Conservation (phyloP, 2,329 filamentous ascomycete species). For the Chrysosporium keratinophilum region DNA sequence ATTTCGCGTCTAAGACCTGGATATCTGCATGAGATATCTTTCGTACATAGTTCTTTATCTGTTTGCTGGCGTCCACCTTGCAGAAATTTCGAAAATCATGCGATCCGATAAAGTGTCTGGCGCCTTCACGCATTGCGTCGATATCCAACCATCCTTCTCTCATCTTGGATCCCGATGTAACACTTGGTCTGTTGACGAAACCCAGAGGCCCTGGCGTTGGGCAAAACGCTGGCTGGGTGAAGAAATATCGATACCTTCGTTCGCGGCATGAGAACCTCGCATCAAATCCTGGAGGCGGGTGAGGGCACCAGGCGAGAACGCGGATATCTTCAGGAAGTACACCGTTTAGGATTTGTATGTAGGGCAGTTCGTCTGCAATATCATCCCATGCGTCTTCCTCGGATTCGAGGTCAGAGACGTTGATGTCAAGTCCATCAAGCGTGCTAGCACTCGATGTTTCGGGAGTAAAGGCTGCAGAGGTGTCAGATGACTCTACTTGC, state of each 20-base stretch:
- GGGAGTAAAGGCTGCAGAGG: constrained; percentile 19
- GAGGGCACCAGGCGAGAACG: constrained; percentile 84
- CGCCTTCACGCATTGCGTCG: constrained; percentile 71
- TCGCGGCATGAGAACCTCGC: constrained; percentile 89
- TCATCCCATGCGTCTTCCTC: constrained; percentile 49
- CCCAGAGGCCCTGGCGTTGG: constrained; percentile 51
- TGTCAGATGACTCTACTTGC: constrained; percentile 14
- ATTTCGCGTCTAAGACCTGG: constrained; percentile 51
- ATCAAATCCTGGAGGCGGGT: constrained; percentile 67
- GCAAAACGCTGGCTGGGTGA: constrained; percentile 81
- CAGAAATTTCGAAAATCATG: constrained; percentile 98
- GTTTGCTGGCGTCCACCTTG: constrained; percentile 82
- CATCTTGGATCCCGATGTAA: constrained; percentile 21
- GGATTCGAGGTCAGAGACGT: constrained; percentile 13
- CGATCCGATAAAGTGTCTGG: constrained; percentile 65
- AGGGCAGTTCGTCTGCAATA: constrained; percentile 70
- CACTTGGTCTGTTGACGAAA: constrained; percentile 30
- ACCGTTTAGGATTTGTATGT: constrained; percentile 72
- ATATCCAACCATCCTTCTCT: constrained; percentile 78
- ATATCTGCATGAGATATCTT: constrained; percentile 73
- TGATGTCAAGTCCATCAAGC: constrained; percentile 15
- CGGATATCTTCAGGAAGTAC: constrained; percentile 83
- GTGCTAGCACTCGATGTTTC: constrained; percentile 1
- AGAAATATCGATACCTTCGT: constrained; percentile 91
- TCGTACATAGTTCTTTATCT: constrained; percentile 72